These are phyloP conservation scores for Penicillium sp. DNA, from an alignment of 2,329 filamentous ascomycete species.

Conservation along the genomic window DNA sequence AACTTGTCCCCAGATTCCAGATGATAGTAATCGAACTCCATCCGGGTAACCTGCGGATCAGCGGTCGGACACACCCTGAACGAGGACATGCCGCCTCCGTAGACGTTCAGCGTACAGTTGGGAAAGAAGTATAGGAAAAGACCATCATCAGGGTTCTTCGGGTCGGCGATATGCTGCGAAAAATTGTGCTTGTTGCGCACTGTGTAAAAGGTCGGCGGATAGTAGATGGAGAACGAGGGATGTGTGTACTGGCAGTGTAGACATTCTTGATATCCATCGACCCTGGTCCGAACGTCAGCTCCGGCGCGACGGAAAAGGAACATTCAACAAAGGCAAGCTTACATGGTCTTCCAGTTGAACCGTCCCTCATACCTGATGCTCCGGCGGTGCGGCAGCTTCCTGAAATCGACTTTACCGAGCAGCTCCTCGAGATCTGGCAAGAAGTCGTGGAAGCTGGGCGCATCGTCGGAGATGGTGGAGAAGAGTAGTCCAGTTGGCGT, in stretches of 20 bases:
- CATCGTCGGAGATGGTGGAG: constrained; percentile 48
- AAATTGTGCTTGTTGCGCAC: constrained; percentile 55
- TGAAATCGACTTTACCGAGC: constrained; percentile 52
- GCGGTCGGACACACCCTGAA: constrained; percentile 54
- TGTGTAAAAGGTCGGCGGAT: constrained; percentile 54
- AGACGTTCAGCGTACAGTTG: constrained; percentile 55
- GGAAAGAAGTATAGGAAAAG: constrained; percentile 59
- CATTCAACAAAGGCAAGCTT: constrained; percentile 6
- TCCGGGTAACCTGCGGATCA: constrained; percentile 49
- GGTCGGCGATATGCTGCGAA: constrained; percentile 55
- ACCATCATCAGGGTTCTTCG: constrained; percentile 52
- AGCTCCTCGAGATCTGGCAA: constrained; percentile 52
- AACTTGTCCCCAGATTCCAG: constrained; percentile 51
- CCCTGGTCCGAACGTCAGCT: constrained; percentile 33
- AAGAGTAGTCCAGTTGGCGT: constrained; percentile 55
- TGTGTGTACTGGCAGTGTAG: constrained; percentile 59
- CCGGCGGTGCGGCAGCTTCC: constrained; percentile 49
- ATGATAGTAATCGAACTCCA: constrained; percentile 61
- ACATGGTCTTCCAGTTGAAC: constrained; percentile 61
- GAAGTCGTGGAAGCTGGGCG: constrained; percentile 51
- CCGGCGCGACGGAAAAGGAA: too few relatives aligned
- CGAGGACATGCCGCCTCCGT: constrained; percentile 56
- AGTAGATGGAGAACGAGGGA: constrained; percentile 53
- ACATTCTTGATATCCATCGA: constrained; percentile 58
- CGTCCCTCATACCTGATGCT: constrained; percentile 55